phyloP scores from a whole-genome alignment of 768 basidiomycete genomes.

The Suillus placidus region DNA sequence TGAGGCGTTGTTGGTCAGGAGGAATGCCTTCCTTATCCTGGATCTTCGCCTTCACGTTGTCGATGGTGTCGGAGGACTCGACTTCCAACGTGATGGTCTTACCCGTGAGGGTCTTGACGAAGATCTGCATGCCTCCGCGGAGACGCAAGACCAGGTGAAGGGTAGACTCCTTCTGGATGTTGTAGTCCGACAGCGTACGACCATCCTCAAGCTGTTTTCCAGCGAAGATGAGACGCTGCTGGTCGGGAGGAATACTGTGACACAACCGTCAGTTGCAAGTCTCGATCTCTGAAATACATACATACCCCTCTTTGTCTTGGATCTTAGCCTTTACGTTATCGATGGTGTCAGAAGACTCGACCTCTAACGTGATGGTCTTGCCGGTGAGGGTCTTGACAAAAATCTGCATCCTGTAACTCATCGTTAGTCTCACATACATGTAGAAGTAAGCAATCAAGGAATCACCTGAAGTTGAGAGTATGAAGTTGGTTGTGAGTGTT shows the following conservation, averaged over 20 bases:
- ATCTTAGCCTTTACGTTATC: conserved; percentile 86
- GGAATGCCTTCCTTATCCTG: conserved; percentile 92
- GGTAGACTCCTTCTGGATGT: conserved; percentile 95
- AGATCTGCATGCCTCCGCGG: conserved; percentile 90
- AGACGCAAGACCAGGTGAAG: conserved; percentile 87
- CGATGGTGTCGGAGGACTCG: conserved; percentile 85
- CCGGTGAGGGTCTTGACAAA: conserved; percentile 89
- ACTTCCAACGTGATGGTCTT: conserved; percentile 94
- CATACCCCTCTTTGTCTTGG: conserved; percentile 77
- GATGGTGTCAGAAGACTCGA: conserved; percentile 78
- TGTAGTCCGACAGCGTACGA: conserved; percentile 85
- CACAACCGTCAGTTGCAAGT: background rate
- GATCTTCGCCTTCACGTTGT: conserved; percentile 90
- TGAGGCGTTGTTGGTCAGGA: conserved; percentile 88
- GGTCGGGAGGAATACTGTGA: conserved; percentile 76
- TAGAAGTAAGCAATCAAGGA: background rate
- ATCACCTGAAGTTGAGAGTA: background rate
- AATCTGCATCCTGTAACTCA: conserved; percentile 65
- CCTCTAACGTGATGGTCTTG: conserved; percentile 90
- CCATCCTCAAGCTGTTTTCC: conserved; percentile 97
- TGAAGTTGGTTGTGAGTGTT: background rate
- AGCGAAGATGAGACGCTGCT: conserved; percentile 95
- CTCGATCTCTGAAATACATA: conserved; percentile 9
- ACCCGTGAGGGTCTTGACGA: conserved; percentile 81
- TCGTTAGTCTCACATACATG: background rate